phyloP scores from a whole-genome alignment of 2,329 filamentous ascomycete genomes.

The Aspergillus sp. region DNA sequence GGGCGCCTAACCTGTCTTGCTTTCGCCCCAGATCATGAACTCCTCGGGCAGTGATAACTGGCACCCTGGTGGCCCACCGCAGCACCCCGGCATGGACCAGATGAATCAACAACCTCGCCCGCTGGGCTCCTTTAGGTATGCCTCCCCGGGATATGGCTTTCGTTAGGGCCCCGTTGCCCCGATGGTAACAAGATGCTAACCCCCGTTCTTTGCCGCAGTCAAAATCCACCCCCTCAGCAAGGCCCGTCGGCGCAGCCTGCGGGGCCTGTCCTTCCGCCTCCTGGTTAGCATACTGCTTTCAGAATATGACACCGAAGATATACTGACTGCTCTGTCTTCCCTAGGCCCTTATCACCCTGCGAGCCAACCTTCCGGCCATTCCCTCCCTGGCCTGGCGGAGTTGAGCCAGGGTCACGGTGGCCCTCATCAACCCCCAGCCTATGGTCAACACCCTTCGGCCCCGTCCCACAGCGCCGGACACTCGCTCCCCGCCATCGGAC shows the following conservation, averaged over 20 bases:
- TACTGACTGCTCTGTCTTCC: conserved; percentile 17
- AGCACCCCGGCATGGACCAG: conserved; percentile 43
- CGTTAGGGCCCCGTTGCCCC: too few relatives aligned
- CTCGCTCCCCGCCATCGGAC: conserved; percentile 41
- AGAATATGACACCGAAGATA: background rate
- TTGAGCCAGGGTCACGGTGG: conserved; percentile 45
- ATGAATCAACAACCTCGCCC: conserved; percentile 43
- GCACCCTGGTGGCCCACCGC: conserved; percentile 42
- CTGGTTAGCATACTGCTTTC: conserved; percentile 30
- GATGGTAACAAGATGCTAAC: conserved; percentile 7
- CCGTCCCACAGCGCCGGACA: conserved; percentile 37
- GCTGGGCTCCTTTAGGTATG: conserved; percentile 46
- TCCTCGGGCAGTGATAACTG: conserved; percentile 44
- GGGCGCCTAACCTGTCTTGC: background rate
- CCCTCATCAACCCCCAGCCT: conserved; percentile 42
- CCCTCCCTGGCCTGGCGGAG: conserved; percentile 46
- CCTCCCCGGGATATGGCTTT: background rate
- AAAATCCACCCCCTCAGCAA: conserved; percentile 39
- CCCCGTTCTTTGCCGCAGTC: conserved; percentile 22
- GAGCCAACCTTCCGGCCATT: conserved; percentile 44
- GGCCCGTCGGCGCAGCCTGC: conserved; percentile 37
- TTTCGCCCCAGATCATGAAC: conserved; percentile 34
- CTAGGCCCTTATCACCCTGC: conserved; percentile 42
- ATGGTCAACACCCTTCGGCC: conserved; percentile 41
- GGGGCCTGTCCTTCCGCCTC: conserved; percentile 40